A percentile compares a stretch with the other conserved stretches of the same genome.
Conservation (phyloP, 192 early-diverging fungal species). For the Gaertneriomyces sp. region DNA sequence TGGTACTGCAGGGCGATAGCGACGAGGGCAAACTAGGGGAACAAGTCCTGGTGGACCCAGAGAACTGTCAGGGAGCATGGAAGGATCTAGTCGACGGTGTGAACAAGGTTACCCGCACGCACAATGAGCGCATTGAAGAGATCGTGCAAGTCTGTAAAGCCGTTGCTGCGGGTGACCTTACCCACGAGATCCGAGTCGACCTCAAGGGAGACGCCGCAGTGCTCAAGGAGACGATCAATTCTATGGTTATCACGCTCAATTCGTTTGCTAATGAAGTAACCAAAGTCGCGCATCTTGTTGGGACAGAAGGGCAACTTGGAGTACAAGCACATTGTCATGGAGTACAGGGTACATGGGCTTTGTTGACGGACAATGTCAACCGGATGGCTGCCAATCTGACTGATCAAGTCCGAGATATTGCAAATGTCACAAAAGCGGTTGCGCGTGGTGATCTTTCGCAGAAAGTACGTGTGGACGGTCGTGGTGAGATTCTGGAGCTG, state of each 20-base stretch:
- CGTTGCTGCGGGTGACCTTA: constrained; percentile 38
- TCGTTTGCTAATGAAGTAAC: constrained; percentile 63
- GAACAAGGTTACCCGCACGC: constrained; percentile 53
- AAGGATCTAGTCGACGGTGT: constrained; percentile 53
- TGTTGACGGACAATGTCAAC: constrained; percentile 69
- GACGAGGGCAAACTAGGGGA: constrained; percentile 63
- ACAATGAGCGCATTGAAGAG: constrained; percentile 59
- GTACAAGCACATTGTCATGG: constrained; percentile 57
- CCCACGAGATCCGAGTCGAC: constrained; percentile 23
- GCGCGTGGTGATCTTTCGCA: constrained; percentile 56
- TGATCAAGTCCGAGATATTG: constrained; percentile 64
- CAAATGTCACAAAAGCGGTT: constrained; percentile 64
- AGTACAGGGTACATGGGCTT: constrained; percentile 65
- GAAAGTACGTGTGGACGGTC: constrained; percentile 47
- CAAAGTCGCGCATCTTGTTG: constrained; percentile 60
- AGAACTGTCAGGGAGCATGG: constrained; percentile 52
- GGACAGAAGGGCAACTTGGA: constrained; percentile 65
- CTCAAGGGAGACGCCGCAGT: constrained; percentile 30
- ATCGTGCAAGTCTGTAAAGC: constrained; percentile 55
- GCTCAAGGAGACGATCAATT: constrained; percentile 24
- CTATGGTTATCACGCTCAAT: constrained; percentile 44
- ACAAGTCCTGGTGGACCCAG: constrained; percentile 46
- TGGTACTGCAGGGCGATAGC: constrained; percentile 59
- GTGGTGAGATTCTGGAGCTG: constrained; percentile 59
- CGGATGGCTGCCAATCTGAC: constrained; percentile 67